phyloP scores from a whole-genome alignment of 73 alveolate genomes.

The Paramecium biaurelia region DNA sequence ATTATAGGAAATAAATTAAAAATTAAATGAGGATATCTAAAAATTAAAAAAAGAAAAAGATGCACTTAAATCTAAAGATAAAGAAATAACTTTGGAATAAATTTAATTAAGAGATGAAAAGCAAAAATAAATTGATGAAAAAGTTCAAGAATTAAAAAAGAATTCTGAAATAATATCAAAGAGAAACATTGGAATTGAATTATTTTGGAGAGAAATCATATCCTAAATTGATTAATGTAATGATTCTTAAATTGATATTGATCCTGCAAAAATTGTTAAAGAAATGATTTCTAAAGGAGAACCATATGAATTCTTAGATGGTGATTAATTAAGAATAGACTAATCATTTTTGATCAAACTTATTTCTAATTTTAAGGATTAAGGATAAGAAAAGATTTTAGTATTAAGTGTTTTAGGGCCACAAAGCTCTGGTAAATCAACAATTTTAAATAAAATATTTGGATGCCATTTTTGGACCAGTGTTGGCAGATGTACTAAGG shows the following conservation, averaged over 20 bases:
- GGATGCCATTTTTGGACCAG: constrained; percentile 49
- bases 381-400: not conserved
- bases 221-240: not conserved
- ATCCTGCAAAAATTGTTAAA: not conserved
- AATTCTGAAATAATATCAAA: not conserved
- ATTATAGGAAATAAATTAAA: too few species aligned
- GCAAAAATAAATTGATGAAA: not conserved
- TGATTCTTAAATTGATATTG: not conserved
- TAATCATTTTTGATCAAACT: not conserved
- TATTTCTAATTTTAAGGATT: not conserved
- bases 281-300: not conserved
- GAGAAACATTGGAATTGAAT: not conserved
- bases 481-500: constrained; percentile 49
- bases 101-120: not conserved
- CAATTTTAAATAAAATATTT: constrained; percentile 31
- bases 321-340: not conserved
- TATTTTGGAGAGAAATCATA: not conserved
- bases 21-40: not conserved
- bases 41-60: not conserved
- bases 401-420: constrained; percentile 50
- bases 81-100: not conserved
- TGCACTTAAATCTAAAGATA: not conserved
- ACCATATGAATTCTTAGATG: not conserved
- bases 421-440: constrained; percentile 27
- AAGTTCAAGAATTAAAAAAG: not conserved